Evolutionary conservation across 1,284 basidiomycete species (phyloP).

Genomic region (Pyrrhoderma noxium): DNA sequence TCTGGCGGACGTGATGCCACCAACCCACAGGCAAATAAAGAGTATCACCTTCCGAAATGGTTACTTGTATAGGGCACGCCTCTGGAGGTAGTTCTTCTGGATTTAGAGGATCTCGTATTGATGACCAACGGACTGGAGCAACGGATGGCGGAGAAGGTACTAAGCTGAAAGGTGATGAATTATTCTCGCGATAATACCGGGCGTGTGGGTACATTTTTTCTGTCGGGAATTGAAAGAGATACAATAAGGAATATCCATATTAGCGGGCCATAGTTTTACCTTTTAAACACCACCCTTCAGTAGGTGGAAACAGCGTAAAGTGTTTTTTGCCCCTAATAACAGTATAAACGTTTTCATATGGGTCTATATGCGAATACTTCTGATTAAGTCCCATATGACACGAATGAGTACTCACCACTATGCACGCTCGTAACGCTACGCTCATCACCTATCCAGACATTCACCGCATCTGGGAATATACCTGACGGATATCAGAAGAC

Average conservation of each 20-base stretch:
- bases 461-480: conserved; percentile 75
- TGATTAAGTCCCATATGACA: neutral
- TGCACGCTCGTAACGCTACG: conserved; percentile 79
- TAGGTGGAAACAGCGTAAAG: conserved; percentile 80
- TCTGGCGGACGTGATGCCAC: conserved; percentile 83
- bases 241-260: too few species aligned
- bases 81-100: conserved; percentile 38
- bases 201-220: conserved; percentile 67
- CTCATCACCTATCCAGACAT: conserved; percentile 82
- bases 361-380: conserved; percentile 44
- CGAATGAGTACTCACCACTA: conserved; percentile 45
- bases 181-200: conserved; percentile 41
- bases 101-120: conserved; percentile 49
- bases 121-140: conserved; percentile 64
- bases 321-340: conserved; percentile 79
- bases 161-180: conserved; percentile 35
- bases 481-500: conserved; percentile 33
- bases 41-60: conserved; percentile 65
- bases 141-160: conserved; percentile 35
- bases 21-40: conserved; percentile 86
- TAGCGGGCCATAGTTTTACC: too few species aligned
- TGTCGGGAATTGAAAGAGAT: conserved; percentile 30
- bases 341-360: conserved; percentile 88
- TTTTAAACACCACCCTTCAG: conserved; percentile 75
- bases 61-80: conserved; percentile 59